Conservation (phyloP, 805 yeast species). For the Debaryomyces tyrocola region DNA sequence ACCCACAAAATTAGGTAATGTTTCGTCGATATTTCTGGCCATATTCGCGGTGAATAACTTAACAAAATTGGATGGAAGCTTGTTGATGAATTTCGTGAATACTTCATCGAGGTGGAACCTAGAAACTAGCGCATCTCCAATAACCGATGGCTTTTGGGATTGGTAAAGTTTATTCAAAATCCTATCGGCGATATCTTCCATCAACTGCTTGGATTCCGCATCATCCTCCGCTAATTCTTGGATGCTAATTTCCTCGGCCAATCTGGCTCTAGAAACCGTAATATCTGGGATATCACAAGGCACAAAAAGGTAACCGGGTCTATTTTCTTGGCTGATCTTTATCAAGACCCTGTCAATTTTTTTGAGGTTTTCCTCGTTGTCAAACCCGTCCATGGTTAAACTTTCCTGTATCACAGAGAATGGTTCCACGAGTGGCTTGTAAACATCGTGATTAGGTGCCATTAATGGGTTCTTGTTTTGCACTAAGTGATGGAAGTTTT, state of each 20-base stretch:
- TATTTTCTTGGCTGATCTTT: conserved; percentile 53
- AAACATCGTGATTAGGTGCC: conserved; percentile 65
- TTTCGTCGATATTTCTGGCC: conserved; percentile 79
- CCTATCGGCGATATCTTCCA: conserved; percentile 20
- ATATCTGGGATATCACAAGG: conserved; percentile 68
- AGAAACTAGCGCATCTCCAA: conserved; percentile 70
- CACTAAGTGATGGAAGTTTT: conserved; percentile 58
- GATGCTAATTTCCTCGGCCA: conserved; percentile 14
- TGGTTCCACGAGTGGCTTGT: conserved; percentile 60
- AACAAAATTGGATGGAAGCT: conserved; percentile 33
- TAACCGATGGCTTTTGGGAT: conserved; percentile 59
- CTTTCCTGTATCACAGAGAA: conserved; percentile 51
- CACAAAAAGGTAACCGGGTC: conserved; percentile 81
- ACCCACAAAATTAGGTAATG: conserved; percentile 64
- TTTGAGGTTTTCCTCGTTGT: conserved; percentile 40
- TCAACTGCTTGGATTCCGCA: conserved; percentile 8
- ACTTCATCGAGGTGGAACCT: conserved; percentile 52
- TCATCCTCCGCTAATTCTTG: conserved; percentile 6
- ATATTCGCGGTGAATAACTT: conserved; percentile 57
- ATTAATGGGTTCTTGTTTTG: conserved; percentile 48
- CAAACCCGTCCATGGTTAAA: conserved; percentile 23
- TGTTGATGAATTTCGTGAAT: conserved; percentile 51
- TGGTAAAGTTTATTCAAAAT: conserved; percentile 53
- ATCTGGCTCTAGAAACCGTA: conserved; percentile 20
- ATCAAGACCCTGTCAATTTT: conserved; percentile 70